Evolutionary conservation across 192 early-diverging fungal genomes (phyloP).

Genomic region (Coemansia sp.): DNA sequence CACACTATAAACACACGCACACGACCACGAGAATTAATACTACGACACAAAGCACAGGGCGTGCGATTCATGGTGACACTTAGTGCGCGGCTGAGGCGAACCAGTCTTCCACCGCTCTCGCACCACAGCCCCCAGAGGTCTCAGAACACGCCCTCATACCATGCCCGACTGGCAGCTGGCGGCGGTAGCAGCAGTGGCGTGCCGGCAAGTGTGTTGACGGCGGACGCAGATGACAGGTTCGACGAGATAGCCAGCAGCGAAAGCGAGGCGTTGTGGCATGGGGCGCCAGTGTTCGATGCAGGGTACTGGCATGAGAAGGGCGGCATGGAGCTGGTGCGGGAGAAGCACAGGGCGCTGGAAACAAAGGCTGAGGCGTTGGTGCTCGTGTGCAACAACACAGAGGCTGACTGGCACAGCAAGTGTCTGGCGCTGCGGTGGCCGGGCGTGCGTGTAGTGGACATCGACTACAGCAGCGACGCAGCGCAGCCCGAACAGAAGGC

Average conservation of each 20-base stretch:
- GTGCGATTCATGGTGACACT: slow-evolving; percentile 19
- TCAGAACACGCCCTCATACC: neutral
- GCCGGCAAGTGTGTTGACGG: neutral
- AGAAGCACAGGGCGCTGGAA: slow-evolving; percentile 20
- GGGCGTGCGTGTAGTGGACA: slow-evolving; percentile 24
- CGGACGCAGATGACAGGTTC: neutral
- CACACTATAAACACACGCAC: neutral
- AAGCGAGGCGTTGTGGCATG: slow-evolving; percentile 26
- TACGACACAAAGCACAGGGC: neutral
- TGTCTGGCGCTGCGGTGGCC: slow-evolving; percentile 48
- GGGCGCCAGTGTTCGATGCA: slow-evolving; percentile 46
- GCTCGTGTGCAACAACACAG: slow-evolving; percentile 9
- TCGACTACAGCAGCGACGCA: slow-evolving; percentile 29
- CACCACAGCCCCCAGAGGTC: neutral
- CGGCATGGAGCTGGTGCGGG: slow-evolving; percentile 39
- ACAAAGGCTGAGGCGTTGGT: slow-evolving; percentile 30
- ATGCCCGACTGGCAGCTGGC: slow-evolving; percentile 8
- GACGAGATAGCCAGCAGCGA: slow-evolving; percentile 8
- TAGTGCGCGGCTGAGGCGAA: slow-evolving; percentile 29
- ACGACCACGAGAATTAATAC: neutral
- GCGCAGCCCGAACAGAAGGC: slow-evolving; percentile 30
- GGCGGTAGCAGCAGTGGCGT: too few species aligned
- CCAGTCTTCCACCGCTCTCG: slow-evolving; percentile 18
- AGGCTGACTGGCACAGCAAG: slow-evolving; percentile 21
- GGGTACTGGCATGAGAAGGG: slow-evolving; percentile 38